Percentiles rank a stretch among this genome's conserved stretches.
Evolutionary conservation across 2,329 filamentous ascomycete species (phyloP).

Genomic region (Raffaelea albimanens): DNA sequence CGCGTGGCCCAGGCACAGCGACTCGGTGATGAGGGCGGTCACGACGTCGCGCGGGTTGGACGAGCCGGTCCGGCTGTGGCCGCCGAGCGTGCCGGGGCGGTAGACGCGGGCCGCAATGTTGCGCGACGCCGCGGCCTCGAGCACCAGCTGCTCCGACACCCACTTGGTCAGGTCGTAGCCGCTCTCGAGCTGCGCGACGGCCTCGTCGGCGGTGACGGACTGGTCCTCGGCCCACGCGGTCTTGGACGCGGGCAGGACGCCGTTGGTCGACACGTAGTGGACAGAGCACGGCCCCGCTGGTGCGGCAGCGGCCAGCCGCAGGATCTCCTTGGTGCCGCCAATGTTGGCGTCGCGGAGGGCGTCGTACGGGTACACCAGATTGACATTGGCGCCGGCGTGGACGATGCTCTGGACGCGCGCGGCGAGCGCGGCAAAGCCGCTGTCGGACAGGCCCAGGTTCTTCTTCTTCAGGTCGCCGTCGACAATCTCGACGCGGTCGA

Average conservation of each 20-base stretch:
- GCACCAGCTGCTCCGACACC: slow-evolving; percentile 68
- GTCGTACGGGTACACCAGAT: slow-evolving; percentile 73
- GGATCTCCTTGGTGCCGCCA: slow-evolving; percentile 65
- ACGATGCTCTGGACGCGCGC: slow-evolving; percentile 61
- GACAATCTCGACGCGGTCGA: slow-evolving; percentile 68
- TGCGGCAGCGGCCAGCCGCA: slow-evolving; percentile 53
- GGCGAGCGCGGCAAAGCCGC: slow-evolving; percentile 57
- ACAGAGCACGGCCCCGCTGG: slow-evolving; percentile 54
- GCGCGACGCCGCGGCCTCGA: slow-evolving; percentile 54
- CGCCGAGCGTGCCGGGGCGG: slow-evolving; percentile 68
- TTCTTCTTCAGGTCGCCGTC: slow-evolving; percentile 63
- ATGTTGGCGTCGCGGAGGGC: slow-evolving; percentile 67
- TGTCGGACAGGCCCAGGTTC: slow-evolving; percentile 56
- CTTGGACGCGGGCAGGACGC: slow-evolving; percentile 61
- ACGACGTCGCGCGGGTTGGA: slow-evolving; percentile 72
- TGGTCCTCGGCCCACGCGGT: slow-evolving; percentile 63
- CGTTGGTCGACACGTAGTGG: slow-evolving; percentile 73
- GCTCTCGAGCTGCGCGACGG: slow-evolving; percentile 52
- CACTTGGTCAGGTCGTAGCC: slow-evolving; percentile 76
- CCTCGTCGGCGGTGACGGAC: slow-evolving; percentile 58
- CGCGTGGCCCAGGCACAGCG: slow-evolving; percentile 59
- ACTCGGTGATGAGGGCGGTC: slow-evolving; percentile 68
- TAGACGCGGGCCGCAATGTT: slow-evolving; percentile 64
- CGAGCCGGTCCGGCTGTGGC: slow-evolving; percentile 64
- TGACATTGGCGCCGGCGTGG: slow-evolving; percentile 70